phyloP scores from a whole-genome alignment of 257 asterid species.

The Verbena officinalis region DNA sequence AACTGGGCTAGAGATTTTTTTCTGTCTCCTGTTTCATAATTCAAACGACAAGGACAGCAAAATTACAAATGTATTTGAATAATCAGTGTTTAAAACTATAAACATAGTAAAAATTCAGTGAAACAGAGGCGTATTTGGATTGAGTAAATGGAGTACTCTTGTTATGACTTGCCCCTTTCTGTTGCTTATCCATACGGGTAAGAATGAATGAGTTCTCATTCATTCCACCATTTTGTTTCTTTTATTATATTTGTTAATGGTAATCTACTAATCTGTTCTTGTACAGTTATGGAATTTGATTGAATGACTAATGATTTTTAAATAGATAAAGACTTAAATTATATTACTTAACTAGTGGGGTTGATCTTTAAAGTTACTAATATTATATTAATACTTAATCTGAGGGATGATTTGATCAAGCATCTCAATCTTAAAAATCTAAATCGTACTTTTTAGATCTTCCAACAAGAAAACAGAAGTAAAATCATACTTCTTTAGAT shows the following conservation, averaged over 20 bases:
- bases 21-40: neutral
- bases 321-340: neutral
- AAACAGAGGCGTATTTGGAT: neutral
- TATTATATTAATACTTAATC: neutral
- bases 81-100: neutral
- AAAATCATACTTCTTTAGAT: neutral
- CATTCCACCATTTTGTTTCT: neutral
- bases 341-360: neutral
- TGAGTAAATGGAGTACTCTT: neutral
- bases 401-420: neutral
- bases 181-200: neutral
- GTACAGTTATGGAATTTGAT: neutral
- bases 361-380: neutral
- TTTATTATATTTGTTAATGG: neutral
- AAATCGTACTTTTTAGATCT: too few species aligned
- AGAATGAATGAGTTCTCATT: slow-evolving; percentile 11
- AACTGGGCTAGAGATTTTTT: neutral
- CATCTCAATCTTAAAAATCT: too few species aligned
- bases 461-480: neutral
- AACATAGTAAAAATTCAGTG: neutral
- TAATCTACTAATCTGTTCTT: neutral
- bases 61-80: neutral
- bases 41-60: neutral
- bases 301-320: neutral
- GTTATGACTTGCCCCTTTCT: slow-evolving; percentile 14